Evolutionary conservation across 345 rosid genomes (phyloP).

Genomic region (Aquilaria yunnanensis): DNA sequence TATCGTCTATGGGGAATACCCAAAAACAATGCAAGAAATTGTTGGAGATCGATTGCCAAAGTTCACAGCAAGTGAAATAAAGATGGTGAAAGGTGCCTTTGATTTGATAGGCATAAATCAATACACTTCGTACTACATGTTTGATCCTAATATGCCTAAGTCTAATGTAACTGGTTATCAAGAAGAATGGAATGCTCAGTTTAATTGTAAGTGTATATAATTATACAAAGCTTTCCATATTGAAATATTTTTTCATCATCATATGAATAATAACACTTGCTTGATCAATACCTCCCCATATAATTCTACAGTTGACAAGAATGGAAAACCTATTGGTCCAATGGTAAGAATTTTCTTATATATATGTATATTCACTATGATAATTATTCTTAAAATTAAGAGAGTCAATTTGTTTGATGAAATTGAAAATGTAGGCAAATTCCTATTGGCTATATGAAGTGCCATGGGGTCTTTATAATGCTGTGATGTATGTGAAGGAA

Average conservation of each 20-base stretch:
- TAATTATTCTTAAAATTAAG: no score
- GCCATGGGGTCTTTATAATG: no score
- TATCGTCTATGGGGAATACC: constrained; percentile 61
- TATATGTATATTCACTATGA: neutral
- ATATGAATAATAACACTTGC: neutral
- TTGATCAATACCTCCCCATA: neutral
- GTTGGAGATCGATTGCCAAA: constrained; percentile 47
- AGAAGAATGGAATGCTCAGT: constrained; percentile 46
- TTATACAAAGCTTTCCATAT: constrained; percentile 22
- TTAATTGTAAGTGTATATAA: constrained; percentile 1
- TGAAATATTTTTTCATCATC: neutral
- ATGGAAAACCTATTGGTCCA: constrained; percentile 44
- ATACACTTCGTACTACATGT: constrained; percentile 46
- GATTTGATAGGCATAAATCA: constrained; percentile 54
- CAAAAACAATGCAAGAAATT: constrained; percentile 47
- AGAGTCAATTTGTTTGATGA: no score
- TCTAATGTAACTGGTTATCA: constrained; percentile 32
- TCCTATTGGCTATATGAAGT: no score
- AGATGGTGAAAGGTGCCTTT: constrained; percentile 44
- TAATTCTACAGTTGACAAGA: constrained; percentile 29
- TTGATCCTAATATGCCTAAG: constrained; percentile 21
- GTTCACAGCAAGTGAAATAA: constrained; percentile 28
- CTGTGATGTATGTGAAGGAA: no score
- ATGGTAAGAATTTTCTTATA: constrained; percentile 9
- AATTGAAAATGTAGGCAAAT: no score